Evolutionary conservation across 1,284 basidiomycete genomes (phyloP), one percentile per base, ranked within the genome.

Genomic region (Naganishia sp.): DNA sequence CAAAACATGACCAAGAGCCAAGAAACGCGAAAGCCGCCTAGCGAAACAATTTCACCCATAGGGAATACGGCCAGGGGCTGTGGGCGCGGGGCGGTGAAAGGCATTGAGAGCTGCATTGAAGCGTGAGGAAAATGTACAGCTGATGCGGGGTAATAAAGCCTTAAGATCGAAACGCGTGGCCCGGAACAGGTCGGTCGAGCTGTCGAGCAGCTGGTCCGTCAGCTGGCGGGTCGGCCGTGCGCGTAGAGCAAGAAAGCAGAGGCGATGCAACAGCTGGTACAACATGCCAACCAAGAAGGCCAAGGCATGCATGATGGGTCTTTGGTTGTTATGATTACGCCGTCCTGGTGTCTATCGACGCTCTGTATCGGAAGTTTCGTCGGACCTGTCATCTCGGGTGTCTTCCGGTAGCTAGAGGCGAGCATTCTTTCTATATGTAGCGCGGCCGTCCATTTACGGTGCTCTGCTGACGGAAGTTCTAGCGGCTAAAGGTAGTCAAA

Each of bases 1-100:
- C 50, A 52, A 23, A 50, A 52, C 50, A 52, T 11, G 31, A 31
- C 25, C 25, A 31, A 52, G 52, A 54, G 31, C 52, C 52, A 54
- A 54, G 35, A 39, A 35, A 54, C 35, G 52, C 52, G 32, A 41
- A 35, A 54, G 31, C 32, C 52, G 31, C 32, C 35, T 35, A 41
- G 10, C 35, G 35, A 39, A 39, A 39, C 35, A 39, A 39, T 10
- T 39, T 39, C 35, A 10, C 35, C 35, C 35, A 39, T 39, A 39
- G 10, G 35, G 10, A 10, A 13, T 39, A 39, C 7, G 35, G 35
- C 7, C 35, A 39, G 35, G 2, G 35, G 35, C 35, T 39, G 35
- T 39, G 35, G 35, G 35, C 35, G 35, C 35, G 7, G 35, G 35
- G 35, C 35, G 35, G 35, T 39, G 35, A 39, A 39, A 6, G 28